These are phyloP conservation scores for Sclerotinia trifoliorum DNA, from an alignment of 2,329 filamentous ascomycete species.

Conservation along the genomic window DNA sequence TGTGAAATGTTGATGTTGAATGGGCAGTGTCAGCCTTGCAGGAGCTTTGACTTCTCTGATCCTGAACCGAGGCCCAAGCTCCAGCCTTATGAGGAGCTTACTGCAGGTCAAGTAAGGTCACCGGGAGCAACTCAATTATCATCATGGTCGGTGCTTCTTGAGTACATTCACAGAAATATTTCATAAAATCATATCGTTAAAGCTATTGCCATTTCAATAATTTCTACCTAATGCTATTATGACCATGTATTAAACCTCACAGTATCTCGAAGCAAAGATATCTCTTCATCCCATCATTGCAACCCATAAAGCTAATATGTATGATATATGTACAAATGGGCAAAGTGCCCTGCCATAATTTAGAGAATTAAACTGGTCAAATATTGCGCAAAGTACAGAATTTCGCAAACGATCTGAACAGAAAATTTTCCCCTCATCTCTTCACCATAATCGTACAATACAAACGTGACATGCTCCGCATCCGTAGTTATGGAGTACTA, in stretches of 20 bases:
- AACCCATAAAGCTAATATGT: neutral
- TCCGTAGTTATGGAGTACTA: neutral
- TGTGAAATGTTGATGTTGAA: neutral
- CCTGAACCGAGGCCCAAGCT: neutral
- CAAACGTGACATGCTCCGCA: too few species aligned
- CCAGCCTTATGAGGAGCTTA: neutral
- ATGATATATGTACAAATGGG: neutral
- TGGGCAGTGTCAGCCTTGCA: neutral
- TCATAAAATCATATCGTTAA: neutral
- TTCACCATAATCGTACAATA: neutral
- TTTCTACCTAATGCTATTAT: neutral
- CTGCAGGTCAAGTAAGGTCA: neutral
- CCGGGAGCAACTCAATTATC: neutral
- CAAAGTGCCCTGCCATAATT: neutral
- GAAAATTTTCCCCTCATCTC: neutral
- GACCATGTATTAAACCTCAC: neutral
- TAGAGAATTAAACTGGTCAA: neutral
- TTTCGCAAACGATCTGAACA: too few species aligned
- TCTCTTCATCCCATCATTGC: neutral
- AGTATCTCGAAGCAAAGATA: neutral
- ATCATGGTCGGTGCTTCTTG: neutral
- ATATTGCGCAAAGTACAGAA: neutral
- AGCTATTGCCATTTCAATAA: neutral
- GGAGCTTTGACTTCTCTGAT: slow-evolving; percentile 1
- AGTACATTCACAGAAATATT: too few species aligned